Evolutionary conservation across 1,284 basidiomycete species (phyloP).

Genomic region (Fereydounia khargensis): DNA sequence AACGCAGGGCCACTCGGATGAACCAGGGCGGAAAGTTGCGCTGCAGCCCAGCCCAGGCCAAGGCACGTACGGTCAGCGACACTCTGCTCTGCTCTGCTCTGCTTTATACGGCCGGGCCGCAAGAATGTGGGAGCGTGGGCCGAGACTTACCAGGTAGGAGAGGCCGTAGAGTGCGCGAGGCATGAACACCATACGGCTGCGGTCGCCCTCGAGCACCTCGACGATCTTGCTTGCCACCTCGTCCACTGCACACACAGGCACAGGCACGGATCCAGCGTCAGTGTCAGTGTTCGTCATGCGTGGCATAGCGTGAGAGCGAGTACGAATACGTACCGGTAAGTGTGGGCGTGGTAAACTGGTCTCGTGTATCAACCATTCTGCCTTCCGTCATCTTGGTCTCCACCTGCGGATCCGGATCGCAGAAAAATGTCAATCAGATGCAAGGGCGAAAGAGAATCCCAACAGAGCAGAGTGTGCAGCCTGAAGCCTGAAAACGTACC

Average conservation of each 20-base stretch:
- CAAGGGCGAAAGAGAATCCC: not conserved
- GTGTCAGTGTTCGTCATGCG: too few species aligned
- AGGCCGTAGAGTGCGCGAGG: slow-evolving; percentile 25
- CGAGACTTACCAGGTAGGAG: slow-evolving; percentile 8
- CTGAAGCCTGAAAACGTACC: too few species aligned
- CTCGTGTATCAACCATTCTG: slow-evolving; percentile 29
- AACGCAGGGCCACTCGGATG: slow-evolving; percentile 1
- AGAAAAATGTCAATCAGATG: not conserved
- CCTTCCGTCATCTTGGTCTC: slow-evolving; percentile 41
- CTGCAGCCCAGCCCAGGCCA: not conserved
- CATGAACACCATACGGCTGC: slow-evolving; percentile 25
- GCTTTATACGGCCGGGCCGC: not conserved
- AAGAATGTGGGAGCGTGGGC: not conserved
- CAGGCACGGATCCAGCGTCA: too few species aligned
- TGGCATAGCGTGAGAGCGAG: too few species aligned
- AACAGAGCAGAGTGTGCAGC: too few species aligned
- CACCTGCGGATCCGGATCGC: slow-evolving; percentile 7
- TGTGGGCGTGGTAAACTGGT: slow-evolving; percentile 37
- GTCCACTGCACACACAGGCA: slow-evolving; percentile 2
- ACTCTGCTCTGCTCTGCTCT: too few species aligned
- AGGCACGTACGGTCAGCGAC: too few species aligned
- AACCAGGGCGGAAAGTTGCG: slow-evolving; percentile 20
- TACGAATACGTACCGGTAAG: slow-evolving; percentile 12
- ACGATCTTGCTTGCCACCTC: slow-evolving; percentile 34
- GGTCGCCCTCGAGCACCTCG: slow-evolving; percentile 26